phyloP scores from a whole-genome alignment of 2,329 filamentous ascomycete genomes.

The Lachnum nothofagi region DNA sequence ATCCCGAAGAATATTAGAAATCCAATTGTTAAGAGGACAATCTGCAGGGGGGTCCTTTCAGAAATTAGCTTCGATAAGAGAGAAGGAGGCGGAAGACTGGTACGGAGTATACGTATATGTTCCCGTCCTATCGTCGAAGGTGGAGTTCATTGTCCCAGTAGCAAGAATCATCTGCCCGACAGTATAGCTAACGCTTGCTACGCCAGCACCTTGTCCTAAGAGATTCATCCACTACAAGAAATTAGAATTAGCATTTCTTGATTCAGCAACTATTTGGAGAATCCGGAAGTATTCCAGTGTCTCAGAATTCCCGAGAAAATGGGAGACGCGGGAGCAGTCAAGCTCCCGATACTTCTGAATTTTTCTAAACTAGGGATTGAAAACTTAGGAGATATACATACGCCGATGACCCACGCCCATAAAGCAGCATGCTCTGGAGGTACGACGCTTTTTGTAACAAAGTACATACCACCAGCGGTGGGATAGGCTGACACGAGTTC shows the following conservation, averaged over 20 bases:
- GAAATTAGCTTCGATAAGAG: not conserved
- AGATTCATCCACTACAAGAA: slow-evolving; percentile 67
- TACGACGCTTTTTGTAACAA: slow-evolving; percentile 61
- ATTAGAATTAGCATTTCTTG: no score
- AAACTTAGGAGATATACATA: no score
- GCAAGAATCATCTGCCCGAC: slow-evolving; percentile 61
- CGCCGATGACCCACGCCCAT: slow-evolving; percentile 62
- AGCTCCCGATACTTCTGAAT: no score
- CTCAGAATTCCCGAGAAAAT: no score
- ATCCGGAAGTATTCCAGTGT: no score
- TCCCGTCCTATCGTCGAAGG: slow-evolving; percentile 38
- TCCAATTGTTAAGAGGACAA: slow-evolving; percentile 52
- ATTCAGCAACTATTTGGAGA: no score
- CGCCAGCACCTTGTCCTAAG: slow-evolving; percentile 58
- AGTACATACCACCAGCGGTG: slow-evolving; percentile 64
- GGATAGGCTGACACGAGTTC: slow-evolving; percentile 63
- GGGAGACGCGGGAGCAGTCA: no score
- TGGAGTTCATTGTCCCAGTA: slow-evolving; percentile 56
- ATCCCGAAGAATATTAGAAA: slow-evolving; percentile 49
- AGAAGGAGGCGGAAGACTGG: slow-evolving; percentile 23
- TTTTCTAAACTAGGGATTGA: no score
- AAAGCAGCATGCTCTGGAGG: slow-evolving; percentile 55
- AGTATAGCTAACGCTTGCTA: slow-evolving; percentile 58
- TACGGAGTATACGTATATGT: slow-evolving; percentile 53
- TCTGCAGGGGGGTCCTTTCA: slow-evolving; percentile 50